Base-by-base conservation (phyloP, 208 protist species). In the Balamuthia mandrillaris region DNA sequence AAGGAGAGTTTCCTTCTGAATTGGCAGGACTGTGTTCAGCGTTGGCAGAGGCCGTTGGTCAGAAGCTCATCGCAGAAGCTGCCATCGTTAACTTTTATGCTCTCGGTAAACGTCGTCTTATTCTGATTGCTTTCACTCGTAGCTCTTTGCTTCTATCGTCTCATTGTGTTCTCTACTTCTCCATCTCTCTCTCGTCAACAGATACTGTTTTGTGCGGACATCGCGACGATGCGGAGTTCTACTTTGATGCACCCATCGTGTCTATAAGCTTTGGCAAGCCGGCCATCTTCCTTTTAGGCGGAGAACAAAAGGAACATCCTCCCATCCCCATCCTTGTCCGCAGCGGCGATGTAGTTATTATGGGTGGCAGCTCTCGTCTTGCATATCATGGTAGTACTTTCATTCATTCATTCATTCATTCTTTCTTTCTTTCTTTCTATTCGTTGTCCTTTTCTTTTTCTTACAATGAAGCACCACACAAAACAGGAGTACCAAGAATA, bases 71-170 rank as follows among this genome's bases (percentile, higher is more conserved):
- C 47, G 21, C 47, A 24, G 21, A 74, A 42, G 65, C 65, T 31
- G 65, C 65, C 4, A 74, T 74, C n/a, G 65, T 74, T 7, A 74
- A 74, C 65, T 74, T 52, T 42, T 74, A 74, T 35, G 65, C 65
- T 44, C 65, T 42, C 1, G 63, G 63, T 72, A 72, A 21, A 21
- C 9, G 24, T 7, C 18, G 6, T 24, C 18, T 7, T 7, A 18
- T 63, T 18, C 56, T 18, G 10, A n/a, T 21, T 7, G 24, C 14
- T 7, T 18, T 14, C 10, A 63, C 37, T 45, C 63, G 27, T 45
- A 1, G 2, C 3, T 18, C 18, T 16, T 24, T 45, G 3, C 63
- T 16, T 35, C 2, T 72, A 16, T 42, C 5, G 2, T 16, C n/a
- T 12, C 2, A 45, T 29, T 45, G n/a, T 33, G 7, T 1, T 16